phyloP scores from a whole-genome alignment of 2,329 filamentous ascomycete genomes.

The Parastagonospora nodorum region DNA sequence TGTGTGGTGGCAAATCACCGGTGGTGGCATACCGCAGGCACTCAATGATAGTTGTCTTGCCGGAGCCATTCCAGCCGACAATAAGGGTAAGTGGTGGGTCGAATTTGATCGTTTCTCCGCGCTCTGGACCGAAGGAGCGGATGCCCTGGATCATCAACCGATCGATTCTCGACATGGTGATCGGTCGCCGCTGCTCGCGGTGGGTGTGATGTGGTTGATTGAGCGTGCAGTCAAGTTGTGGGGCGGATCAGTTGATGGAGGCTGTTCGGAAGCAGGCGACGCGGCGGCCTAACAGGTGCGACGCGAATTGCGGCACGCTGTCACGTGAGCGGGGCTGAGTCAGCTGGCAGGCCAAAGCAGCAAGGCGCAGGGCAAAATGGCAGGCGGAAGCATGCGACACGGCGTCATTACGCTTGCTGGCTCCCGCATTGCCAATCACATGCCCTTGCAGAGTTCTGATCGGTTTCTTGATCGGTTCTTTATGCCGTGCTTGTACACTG shows the following conservation, averaged over 20 bases:
- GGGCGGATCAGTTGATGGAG: neutral
- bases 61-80: constrained; percentile 95
- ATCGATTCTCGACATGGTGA: constrained; percentile 70
- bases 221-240: neutral
- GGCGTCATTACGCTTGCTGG: neutral
- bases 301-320: constrained; percentile 3
- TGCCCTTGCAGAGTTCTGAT: neutral
- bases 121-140: constrained; percentile 81
- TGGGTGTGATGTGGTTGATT: constrained; percentile 1
- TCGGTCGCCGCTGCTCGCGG: constrained; percentile 5
- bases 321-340: constrained; percentile 10
- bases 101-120: constrained; percentile 81
- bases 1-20: constrained; percentile 90
- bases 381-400: neutral
- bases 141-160: constrained; percentile 83
- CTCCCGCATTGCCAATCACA: neutral
- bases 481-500: neutral
- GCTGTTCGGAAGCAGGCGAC: neutral
- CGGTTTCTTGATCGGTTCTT: neutral
- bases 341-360: neutral
- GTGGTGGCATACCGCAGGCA: constrained; percentile 98
- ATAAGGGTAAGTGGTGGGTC: constrained; percentile 92
- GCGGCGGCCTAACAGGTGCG: constrained; percentile 5
- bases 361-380: neutral
- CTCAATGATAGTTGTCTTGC: constrained; percentile 98